These are phyloP conservation scores for Mallotus japonicus DNA, from an alignment of 441 rosid genomes.

Conservation along the genomic window DNA sequence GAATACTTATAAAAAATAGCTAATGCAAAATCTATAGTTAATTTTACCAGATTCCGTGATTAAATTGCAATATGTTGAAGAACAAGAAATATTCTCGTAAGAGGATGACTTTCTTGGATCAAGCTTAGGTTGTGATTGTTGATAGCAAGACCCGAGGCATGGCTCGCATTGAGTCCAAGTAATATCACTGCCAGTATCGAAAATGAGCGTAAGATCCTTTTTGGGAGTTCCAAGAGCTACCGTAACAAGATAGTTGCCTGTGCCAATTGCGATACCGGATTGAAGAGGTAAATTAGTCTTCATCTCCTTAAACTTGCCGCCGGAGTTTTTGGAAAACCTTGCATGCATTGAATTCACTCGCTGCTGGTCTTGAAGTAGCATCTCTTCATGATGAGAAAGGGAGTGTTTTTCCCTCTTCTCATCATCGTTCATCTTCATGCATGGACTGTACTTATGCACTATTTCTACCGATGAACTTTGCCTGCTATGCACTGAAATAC, in stretches of 20 bases:
- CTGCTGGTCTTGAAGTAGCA: constrained; percentile 3
- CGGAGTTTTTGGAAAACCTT: background rate
- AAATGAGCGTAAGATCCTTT: constrained; percentile 40
- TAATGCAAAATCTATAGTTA: background rate
- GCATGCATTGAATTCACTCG: constrained; percentile 17
- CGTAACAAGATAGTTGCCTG: constrained; percentile 34
- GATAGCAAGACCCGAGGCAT: constrained; percentile 28
- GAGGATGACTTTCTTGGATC: constrained; percentile 20
- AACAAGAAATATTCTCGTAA: constrained; percentile 18
- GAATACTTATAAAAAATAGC: too few relatives aligned
- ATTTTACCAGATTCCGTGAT: background rate
- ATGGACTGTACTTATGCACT: constrained; percentile 14
- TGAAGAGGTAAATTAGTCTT: background rate
- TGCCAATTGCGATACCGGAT: background rate
- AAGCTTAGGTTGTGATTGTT: constrained; percentile 9
- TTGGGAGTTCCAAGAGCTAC: constrained; percentile 66
- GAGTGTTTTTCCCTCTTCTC: background rate
- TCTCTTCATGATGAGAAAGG: background rate
- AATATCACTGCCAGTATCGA: constrained; percentile 74
- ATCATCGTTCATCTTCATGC: background rate
- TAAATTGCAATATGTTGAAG: constrained; percentile 1
- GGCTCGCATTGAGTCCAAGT: constrained; percentile 83
- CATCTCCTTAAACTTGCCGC: background rate
- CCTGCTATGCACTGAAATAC: background rate
- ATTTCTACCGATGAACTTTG: constrained; percentile 6